Base-by-base conservation (phyloP, 169 alveolate species). In the Eimeria praecox region DNA sequence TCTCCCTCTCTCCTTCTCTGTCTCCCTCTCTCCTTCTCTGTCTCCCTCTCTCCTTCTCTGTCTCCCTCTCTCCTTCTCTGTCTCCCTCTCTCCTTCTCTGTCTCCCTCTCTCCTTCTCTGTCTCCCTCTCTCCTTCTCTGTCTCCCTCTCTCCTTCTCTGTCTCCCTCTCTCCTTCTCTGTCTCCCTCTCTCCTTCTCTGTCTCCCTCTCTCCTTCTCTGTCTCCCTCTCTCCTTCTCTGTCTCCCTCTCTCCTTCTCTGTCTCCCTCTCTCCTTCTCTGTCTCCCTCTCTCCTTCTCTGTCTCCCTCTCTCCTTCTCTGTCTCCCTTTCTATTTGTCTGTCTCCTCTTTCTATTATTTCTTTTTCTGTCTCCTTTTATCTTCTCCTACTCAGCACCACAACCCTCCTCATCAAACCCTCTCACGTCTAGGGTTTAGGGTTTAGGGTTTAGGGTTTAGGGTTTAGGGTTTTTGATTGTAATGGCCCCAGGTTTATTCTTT, bases 361-460 rank as follows among this genome's bases (percentile, higher is more conserved):
- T 33, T 33, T 22, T 73, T 33, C 18, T 38, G 22, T 73, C 49
- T 33, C 85, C 44, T 38, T 33, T 33, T 73, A 9, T 73, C 8
- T 73, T 20, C 85, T 40, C 30, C 38, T n/a, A n/a, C 85, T n/a
- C 44, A n/a, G 8, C n/a, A 73, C 85, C 30, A n/a, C 24, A 10
- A 12, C 5, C 38, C 30, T 38, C 54, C n/a, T 38, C 9, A n/a
- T n/a, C n/a, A n/a, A 16, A 38, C 22, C 49, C 38, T 73, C 8
- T 33, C 35, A 33, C 38, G 59, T 75, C 40, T 75, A 75, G 87
- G 87, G 87, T 75, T 75, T 75, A 75, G 87, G 87, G 87, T 75
- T 75, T 75, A 75, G 87, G 87, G 87, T 80, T 80, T 80, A 69
- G 80, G 5, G 90, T 49, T 75, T 75, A 75, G 87, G 87, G 87